These are phyloP conservation scores for Umbelopsis sp. DNA, from an alignment of 192 early-diverging fungal species.

Conservation along the genomic window DNA sequence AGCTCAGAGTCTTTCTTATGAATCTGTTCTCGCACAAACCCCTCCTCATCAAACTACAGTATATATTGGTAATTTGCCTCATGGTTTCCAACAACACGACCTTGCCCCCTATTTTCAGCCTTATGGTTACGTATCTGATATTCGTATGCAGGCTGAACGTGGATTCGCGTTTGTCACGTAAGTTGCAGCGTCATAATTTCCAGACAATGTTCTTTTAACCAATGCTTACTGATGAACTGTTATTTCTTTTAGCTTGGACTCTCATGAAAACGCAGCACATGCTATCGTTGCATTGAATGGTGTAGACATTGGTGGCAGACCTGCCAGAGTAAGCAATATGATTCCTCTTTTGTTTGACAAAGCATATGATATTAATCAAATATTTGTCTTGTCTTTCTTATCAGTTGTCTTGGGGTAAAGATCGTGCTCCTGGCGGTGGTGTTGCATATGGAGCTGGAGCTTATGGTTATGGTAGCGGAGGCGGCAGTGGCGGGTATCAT, in stretches of 20 bases:
- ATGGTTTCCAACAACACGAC: constrained; percentile 67
- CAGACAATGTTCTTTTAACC: too few species aligned
- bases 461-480: constrained; percentile 9
- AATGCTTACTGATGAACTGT: too few species aligned
- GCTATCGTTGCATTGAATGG: constrained; percentile 85
- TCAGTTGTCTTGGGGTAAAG: constrained; percentile 85
- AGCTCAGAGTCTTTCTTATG: constrained; percentile 56
- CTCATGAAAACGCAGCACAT: constrained; percentile 86
- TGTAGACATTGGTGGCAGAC: constrained; percentile 67
- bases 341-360: not conserved
- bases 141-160: constrained; percentile 81
- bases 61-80: constrained; percentile 85
- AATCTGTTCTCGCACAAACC: constrained; percentile 73
- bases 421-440: constrained; percentile 55
- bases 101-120: constrained; percentile 74
- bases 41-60: constrained; percentile 86
- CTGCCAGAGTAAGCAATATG: constrained; percentile 39
- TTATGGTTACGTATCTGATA: constrained; percentile 76
- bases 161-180: constrained; percentile 87
- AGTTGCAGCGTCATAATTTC: constrained; percentile 17
- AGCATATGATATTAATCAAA: not conserved
- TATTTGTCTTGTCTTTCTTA: not conserved
- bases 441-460: constrained; percentile 30
- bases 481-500: constrained; percentile 40
- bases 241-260: constrained; percentile 64